A percentile compares a stretch with the other conserved stretches of the same genome.
Evolutionary conservation across 768 basidiomycete genomes (phyloP).

Genomic region (Atractiella rhizophila): DNA sequence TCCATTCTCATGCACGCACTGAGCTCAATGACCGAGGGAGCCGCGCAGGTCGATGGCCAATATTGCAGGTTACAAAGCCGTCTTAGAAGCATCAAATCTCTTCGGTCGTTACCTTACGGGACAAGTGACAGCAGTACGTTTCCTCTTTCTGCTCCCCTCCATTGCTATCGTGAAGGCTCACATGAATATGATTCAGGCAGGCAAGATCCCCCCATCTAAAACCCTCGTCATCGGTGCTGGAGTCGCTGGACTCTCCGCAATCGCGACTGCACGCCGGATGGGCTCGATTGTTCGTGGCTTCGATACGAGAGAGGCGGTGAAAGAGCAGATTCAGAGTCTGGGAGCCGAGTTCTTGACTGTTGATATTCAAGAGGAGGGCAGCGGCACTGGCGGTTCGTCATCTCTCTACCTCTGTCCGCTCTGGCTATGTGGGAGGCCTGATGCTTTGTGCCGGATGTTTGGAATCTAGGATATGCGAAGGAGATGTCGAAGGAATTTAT

Average conservation of each 20-base stretch:
- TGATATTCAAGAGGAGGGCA: slow-evolving; percentile 49
- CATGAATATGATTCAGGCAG: slow-evolving; percentile 4
- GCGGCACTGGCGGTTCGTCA: slow-evolving; percentile 53
- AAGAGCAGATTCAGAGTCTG: slow-evolving; percentile 69
- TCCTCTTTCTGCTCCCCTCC: not conserved
- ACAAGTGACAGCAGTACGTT: slow-evolving; percentile 64
- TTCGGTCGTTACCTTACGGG: slow-evolving; percentile 75
- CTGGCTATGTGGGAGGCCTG: too few species aligned
- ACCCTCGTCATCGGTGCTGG: slow-evolving; percentile 70
- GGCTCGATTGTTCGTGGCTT: slow-evolving; percentile 75
- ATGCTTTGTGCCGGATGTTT: too few species aligned
- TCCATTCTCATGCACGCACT: not conserved
- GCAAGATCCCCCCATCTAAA: slow-evolving; percentile 59
- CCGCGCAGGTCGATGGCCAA: slow-evolving; percentile 89
- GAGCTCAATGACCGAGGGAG: too few species aligned
- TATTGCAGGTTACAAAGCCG: slow-evolving; percentile 77
- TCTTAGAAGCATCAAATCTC: slow-evolving; percentile 65
- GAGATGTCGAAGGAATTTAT: slow-evolving; percentile 76
- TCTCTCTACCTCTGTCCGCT: too few species aligned
- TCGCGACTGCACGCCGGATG: slow-evolving; percentile 51
- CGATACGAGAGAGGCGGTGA: slow-evolving; percentile 57
- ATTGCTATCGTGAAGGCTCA: not conserved
- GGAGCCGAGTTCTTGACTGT: slow-evolving; percentile 81
- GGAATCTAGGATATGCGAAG: slow-evolving; percentile 76
- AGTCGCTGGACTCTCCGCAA: slow-evolving; percentile 67